A percentile compares a stretch with the other conserved stretches of the same genome.
phyloP scores from a whole-genome alignment of 139 green algal species.

The Micractinium sp. region DNA sequence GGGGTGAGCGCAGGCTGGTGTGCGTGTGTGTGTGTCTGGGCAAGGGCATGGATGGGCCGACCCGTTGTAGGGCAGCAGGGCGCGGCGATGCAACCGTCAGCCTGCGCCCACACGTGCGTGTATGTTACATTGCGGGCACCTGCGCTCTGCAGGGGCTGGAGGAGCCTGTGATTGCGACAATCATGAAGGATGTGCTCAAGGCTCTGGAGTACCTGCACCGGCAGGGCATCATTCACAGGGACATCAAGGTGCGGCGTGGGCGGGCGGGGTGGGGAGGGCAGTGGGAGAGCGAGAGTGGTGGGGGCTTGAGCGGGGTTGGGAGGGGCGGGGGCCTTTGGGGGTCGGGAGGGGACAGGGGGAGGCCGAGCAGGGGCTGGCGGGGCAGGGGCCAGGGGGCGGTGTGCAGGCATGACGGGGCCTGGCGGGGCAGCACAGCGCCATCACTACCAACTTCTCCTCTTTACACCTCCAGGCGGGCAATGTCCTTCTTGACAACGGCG shows the following conservation, averaged over 20 bases:
- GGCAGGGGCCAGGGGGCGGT: too few species aligned
- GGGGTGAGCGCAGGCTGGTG: too few species aligned
- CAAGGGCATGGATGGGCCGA: too few species aligned
- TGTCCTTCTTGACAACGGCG: constrained; percentile 93
- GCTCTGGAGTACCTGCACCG: constrained; percentile 97
- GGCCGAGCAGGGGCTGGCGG: too few species aligned
- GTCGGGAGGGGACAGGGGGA: not conserved
- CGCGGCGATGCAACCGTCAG: too few species aligned
- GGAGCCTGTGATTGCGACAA: constrained; percentile 92
- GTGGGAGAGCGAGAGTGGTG: not conserved
- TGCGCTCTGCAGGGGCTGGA: constrained; percentile 80
- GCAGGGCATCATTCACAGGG: constrained; percentile 94
- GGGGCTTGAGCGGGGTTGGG: not conserved
- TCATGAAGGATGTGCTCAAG: constrained; percentile 93
- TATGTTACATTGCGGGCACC: not conserved
- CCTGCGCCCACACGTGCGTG: not conserved
- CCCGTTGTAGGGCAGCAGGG: too few species aligned
- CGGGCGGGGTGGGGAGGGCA: not conserved
- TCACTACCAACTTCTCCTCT: too few species aligned
- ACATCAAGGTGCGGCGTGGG: constrained; percentile 87
- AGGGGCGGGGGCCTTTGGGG: too few species aligned
- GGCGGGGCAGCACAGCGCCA: too few species aligned
- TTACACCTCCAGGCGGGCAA: constrained; percentile 95
- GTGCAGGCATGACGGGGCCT: too few species aligned
- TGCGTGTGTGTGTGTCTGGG: too few species aligned